Base-by-base conservation (phyloP, 306 rosid genomes). In the Dalbergia cultrata region DNA sequence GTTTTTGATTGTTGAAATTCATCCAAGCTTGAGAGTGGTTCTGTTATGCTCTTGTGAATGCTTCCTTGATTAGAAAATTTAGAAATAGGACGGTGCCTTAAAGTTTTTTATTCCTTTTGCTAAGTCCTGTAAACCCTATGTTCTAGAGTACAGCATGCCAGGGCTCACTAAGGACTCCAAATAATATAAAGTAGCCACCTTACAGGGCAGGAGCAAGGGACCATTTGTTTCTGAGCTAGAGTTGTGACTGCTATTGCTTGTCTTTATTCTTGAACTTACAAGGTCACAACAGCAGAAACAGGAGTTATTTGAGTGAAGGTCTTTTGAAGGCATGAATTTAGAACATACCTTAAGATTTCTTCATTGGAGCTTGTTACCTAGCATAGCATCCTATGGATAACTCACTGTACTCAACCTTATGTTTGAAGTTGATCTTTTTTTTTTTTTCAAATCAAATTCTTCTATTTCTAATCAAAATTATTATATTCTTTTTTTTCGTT, bases 251-350 rank as follows among this genome's bases (percentile, higher is more conserved):
- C 75, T 6, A 54, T 39, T 22, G 12, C 22, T 77, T 66, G 41
- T 13, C 37, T 49, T 16, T 39, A 11, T 18, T 22, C 67, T 39
- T 66, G 56, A 49, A 45, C 61, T 35, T 64, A 52, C 17, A 78
- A 54, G 72, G 81, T 67, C 67, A 41, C 6, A 6, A 56, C 21
- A 47, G 52, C 34, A 13, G 35, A 67, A 31, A 7, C 76, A 17
- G 19, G 16, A n/a, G 21, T 53, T 53, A 13, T 37, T 66, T 66
- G 57, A 66, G 31, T 26, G 26, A 78, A 58, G 61, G 17, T 61
- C 70, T 49, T 67, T 80, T 26, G 39, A 59, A 67, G 70, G 52
- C 62, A 69, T 76, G 60, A 45, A 70, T 63, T 34, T 70, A 47
- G 52, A 49, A 59, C 53, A 22, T 70, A 60, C 64, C 18, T 56